A percentile compares a stretch with the other conserved stretches of the same genome.
Evolutionary conservation across 2,329 filamentous ascomycete species (phyloP).

Genomic region (Helotiales sp.): DNA sequence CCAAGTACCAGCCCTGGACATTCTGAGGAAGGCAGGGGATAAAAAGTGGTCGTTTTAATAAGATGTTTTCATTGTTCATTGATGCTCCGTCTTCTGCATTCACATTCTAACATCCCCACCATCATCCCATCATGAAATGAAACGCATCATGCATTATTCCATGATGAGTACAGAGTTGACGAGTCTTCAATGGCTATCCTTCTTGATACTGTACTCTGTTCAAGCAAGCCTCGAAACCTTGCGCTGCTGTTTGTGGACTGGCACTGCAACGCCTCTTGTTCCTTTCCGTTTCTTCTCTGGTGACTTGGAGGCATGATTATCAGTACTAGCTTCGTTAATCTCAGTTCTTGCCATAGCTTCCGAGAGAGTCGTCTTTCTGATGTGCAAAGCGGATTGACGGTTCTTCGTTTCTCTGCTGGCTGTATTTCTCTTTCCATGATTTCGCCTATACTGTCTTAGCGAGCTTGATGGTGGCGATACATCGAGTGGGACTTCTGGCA

Average conservation of each 20-base stretch:
- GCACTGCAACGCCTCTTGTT: not conserved
- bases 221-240: not conserved
- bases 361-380: not conserved
- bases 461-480: not conserved
- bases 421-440: not conserved
- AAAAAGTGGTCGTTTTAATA: too few relatives aligned
- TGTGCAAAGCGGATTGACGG: not conserved
- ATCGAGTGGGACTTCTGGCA: not conserved
- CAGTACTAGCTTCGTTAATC: not conserved
- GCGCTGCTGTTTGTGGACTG: not conserved
- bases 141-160: too few relatives aligned
- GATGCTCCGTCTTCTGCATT: not conserved
- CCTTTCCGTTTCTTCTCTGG: slow-evolving; percentile 2
- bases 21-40: too few relatives aligned
- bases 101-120: not conserved
- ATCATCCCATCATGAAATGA: not conserved
- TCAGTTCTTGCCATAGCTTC: not conserved
- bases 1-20: too few relatives aligned
- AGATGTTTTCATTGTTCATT: not conserved
- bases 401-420: not conserved
- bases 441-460: not conserved
- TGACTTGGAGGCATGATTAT: not conserved
- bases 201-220: not conserved
- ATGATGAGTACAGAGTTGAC: too few relatives aligned
- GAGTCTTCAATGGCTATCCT: not conserved